Conservation (phyloP, 2,329 filamentous ascomycete species). For the Hypoxylon sp. region DNA sequence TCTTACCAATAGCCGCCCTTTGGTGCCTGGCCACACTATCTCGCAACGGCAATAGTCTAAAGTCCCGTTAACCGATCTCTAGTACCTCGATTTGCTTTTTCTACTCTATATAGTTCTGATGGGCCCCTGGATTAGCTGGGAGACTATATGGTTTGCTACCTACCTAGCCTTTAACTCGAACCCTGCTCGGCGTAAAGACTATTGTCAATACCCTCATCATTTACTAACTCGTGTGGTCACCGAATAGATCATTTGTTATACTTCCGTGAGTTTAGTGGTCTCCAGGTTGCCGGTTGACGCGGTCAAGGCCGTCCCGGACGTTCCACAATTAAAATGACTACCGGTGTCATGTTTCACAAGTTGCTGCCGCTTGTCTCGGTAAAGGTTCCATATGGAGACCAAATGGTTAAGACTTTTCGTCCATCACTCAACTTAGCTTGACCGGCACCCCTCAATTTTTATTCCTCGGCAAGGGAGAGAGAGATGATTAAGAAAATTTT, state of each 20-base stretch:
- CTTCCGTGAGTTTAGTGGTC: background rate
- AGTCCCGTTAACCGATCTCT: background rate
- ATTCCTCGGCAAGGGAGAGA: background rate
- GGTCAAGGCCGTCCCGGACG: constrained; percentile 1
- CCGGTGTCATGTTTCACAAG: constrained; percentile 28
- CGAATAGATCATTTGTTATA: background rate
- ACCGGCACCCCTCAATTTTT: background rate
- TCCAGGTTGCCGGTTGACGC: background rate
- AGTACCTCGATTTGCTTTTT: background rate
- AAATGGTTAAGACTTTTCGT: constrained; percentile 3
- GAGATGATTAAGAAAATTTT: background rate
- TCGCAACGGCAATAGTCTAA: constrained; percentile 2
- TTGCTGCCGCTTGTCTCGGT: constrained; percentile 26
- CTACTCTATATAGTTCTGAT: background rate
- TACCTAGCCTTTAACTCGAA: no score
- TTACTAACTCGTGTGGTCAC: background rate
- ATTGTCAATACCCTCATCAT: background rate
- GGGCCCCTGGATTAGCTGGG: background rate
- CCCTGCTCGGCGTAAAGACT: background rate
- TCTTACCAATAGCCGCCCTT: constrained; percentile 29
- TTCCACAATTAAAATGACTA: constrained; percentile 16
- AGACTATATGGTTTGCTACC: background rate
- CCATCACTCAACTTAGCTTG: background rate
- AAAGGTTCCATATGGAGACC: constrained; percentile 1
- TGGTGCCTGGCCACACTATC: constrained; percentile 24